Conservation (phyloP, 2,329 filamentous ascomycete species). For the Apiospora saccharicola region DNA sequence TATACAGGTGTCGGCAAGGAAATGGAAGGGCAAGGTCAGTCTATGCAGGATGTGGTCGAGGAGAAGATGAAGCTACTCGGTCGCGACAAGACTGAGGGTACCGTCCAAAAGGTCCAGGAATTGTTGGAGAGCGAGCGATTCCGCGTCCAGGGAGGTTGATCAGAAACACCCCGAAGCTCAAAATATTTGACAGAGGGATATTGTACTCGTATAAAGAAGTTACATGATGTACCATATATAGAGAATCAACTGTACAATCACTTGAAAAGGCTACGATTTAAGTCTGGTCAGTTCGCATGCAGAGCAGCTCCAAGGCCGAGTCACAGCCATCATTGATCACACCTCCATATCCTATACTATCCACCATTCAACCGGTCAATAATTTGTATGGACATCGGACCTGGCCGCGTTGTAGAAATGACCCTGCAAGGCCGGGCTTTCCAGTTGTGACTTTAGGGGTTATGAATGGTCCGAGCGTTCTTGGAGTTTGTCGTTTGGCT, state of each 20-base stretch:
- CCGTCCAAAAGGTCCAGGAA: slow-evolving; percentile 64
- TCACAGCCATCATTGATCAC: not conserved
- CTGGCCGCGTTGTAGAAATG: not conserved
- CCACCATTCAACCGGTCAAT: not conserved
- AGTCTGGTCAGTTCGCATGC: not conserved
- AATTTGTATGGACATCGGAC: not conserved
- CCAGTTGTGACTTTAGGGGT: not conserved
- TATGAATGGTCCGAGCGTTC: not conserved
- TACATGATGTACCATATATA: slow-evolving; percentile 22
- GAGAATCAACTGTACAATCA: slow-evolving; percentile 14
- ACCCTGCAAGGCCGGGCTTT: not conserved
- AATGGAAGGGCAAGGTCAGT: slow-evolving; percentile 49
- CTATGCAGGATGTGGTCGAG: slow-evolving; percentile 51
- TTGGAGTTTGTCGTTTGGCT: slow-evolving; percentile 26
- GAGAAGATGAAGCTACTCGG: slow-evolving; percentile 63
- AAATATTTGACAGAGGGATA: slow-evolving; percentile 37
- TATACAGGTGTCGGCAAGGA: slow-evolving; percentile 56
- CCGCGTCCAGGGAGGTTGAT: slow-evolving; percentile 31
- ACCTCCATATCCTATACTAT: too few species aligned
- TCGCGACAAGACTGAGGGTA: slow-evolving; percentile 57
- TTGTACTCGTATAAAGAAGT: slow-evolving; percentile 3
- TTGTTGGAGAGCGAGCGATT: slow-evolving; percentile 61
- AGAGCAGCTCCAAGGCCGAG: not conserved
- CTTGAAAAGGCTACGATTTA: not conserved
- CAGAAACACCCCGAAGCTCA: slow-evolving; percentile 26